Base-by-base conservation (phyloP, 257 asterid species). In the Plantago ovata region DNA sequence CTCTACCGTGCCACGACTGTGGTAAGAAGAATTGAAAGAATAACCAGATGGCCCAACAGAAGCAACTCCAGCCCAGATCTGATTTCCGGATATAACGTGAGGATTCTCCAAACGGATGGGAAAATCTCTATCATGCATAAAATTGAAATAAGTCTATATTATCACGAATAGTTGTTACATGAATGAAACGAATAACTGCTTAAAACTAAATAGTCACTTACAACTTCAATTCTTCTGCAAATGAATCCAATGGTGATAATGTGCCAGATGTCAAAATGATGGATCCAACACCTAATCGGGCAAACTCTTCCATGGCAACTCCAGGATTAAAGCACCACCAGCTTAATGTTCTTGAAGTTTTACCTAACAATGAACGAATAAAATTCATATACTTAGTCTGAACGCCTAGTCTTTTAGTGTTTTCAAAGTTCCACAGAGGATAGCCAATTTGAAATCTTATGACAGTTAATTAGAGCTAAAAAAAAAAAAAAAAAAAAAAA, bases 311-410 rank as follows among this genome's bases (percentile, higher is more conserved):
- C 95, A 92, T 70, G 69, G 97, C 83, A 66, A 92, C 83, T 68
- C 98, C 98, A 33, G 98, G 98, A 77, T 92, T 92, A 77, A 92
- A 92, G 79, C 98, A 92, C 98, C 98, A 92, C 98, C 98, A 92
- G 81, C 98, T 92, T 16, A 92, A 79, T 41, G 79, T 84, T 76
- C 98, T 84, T 44, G 96, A 79, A 46, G 75, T 47, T 75, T 80
- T 85, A 50, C 85, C 98, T 85, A 73, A 67, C 68, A 61, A 57
- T 55, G 60, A 59, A 42, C 41, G 66, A 15, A 49, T 49, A 61
- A 74, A 52, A 48, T 61, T 67, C 53, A 62, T 22, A 49, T 21
- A 61, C 39, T 24, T 42, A 48, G 63, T 58, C 52, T 67, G 56
- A 63, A 63, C 13, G 71, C 53, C 50, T 58, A 28, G 45, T 48